phyloP scores from a whole-genome alignment of 2,329 filamentous ascomycete genomes.

The Epicoccum sorghinum region DNA sequence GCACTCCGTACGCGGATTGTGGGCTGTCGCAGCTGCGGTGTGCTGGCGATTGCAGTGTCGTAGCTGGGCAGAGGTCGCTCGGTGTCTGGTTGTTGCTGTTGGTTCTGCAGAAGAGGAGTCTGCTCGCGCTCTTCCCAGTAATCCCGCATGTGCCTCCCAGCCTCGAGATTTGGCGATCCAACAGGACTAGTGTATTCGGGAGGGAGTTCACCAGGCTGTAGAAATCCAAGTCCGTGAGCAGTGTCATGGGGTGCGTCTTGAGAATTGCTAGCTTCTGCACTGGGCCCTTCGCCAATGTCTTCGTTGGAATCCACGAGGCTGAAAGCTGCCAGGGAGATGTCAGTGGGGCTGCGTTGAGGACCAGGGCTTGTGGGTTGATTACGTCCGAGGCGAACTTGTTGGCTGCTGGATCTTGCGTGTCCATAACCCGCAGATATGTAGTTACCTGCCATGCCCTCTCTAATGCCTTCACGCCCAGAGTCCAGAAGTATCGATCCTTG shows the following conservation, averaged over 20 bases:
- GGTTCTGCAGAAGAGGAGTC: slow-evolving; percentile 51
- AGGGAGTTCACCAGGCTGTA: slow-evolving; percentile 50
- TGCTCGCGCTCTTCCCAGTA: slow-evolving; percentile 55
- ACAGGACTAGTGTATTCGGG: slow-evolving; percentile 57
- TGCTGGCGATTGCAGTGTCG: slow-evolving; percentile 80
- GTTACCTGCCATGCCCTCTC: slow-evolving; percentile 58
- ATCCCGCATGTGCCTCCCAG: slow-evolving; percentile 53
- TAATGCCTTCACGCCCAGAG: slow-evolving; percentile 66
- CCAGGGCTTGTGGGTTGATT: slow-evolving; percentile 81
- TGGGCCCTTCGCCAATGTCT: slow-evolving; percentile 75
- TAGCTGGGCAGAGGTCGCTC: slow-evolving; percentile 81
- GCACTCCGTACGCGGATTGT: slow-evolving; percentile 34
- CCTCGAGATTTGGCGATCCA: slow-evolving; percentile 54
- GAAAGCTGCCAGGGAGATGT: slow-evolving; percentile 91
- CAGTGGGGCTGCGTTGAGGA: slow-evolving; percentile 87
- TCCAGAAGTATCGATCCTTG: slow-evolving; percentile 95
- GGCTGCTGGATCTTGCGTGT: slow-evolving; percentile 77
- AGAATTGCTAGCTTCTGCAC: slow-evolving; percentile 42
- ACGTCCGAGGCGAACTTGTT: slow-evolving; percentile 73
- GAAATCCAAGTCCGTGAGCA: slow-evolving; percentile 41
- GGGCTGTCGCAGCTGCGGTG: slow-evolving; percentile 30
- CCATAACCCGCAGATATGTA: slow-evolving; percentile 57
- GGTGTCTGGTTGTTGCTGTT: slow-evolving; percentile 24
- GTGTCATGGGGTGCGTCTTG: slow-evolving; percentile 28
- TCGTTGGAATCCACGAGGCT: slow-evolving; percentile 70